These are phyloP conservation scores for Vicia faba DNA, from an alignment of 306 rosid species.

Conservation along the genomic window DNA sequence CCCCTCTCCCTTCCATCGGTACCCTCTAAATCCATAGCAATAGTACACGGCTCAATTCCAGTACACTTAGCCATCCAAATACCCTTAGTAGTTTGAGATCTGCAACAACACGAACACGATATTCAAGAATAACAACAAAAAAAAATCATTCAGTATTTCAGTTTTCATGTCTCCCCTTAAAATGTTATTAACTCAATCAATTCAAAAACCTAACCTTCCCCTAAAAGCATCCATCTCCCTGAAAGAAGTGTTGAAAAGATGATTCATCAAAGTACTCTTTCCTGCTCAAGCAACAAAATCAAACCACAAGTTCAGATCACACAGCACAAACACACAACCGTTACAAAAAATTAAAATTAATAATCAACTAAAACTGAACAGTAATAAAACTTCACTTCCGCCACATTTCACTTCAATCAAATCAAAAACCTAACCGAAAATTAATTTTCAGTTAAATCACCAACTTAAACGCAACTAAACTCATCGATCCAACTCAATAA, in stretches of 20 bases:
- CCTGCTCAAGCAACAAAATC: constrained; percentile 51
- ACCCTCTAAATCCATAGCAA: constrained; percentile 98
- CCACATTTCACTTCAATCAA: constrained; percentile 19
- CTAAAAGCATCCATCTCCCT: constrained; percentile 93
- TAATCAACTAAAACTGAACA: constrained; percentile 18
- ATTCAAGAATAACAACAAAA: constrained; percentile 4
- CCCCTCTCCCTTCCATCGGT: constrained; percentile 99
- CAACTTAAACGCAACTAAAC: constrained; percentile 1
- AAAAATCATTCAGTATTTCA: neutral
- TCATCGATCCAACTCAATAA: constrained; percentile 14
- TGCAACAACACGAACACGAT: constrained; percentile 36
- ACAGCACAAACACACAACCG: constrained; percentile 2
- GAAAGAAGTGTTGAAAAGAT: constrained; percentile 77
- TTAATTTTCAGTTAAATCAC: neutral
- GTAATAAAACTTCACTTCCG: constrained; percentile 20
- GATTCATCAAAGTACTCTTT: constrained; percentile 88
- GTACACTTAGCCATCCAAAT: constrained; percentile 87
- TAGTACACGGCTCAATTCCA: constrained; percentile 81
- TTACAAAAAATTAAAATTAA: neutral
- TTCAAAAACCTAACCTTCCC: constrained; percentile 66
- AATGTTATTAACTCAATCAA: neutral
- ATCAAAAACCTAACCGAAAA: constrained; percentile 21
- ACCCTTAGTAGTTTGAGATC: constrained; percentile 93
- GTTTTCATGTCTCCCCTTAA: neutral
- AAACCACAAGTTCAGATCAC: constrained; percentile 20